Conservation (phyloP, 345 rosid species). For the Erucastrum elatum region DNA sequence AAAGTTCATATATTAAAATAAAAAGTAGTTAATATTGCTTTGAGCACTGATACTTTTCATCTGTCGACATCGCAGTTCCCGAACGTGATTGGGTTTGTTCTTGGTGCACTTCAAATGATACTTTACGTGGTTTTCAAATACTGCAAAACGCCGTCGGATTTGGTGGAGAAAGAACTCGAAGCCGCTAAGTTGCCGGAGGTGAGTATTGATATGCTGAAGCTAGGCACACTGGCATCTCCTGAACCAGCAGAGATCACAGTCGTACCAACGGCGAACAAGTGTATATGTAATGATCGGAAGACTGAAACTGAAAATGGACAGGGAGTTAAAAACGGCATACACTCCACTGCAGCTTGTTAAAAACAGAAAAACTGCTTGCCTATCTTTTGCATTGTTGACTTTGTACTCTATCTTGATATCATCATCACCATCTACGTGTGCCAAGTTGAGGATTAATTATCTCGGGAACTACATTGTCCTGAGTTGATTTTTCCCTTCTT, state of each 20-base stretch:
- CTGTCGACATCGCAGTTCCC: constrained; percentile 45
- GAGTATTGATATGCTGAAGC: constrained; percentile 36
- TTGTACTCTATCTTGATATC: constrained; percentile 17
- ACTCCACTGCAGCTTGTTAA: constrained; percentile 5
- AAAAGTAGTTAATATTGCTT: constrained; percentile 23
- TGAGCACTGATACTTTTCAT: constrained; percentile 22
- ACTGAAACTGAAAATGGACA: constrained; percentile 29
- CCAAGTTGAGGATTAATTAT: constrained; percentile 21
- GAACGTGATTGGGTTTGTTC: constrained; percentile 49
- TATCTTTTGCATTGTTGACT: constrained; percentile 31
- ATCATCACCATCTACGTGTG: constrained; percentile 36
- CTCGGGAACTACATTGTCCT: constrained; percentile 14
- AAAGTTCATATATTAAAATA: constrained; percentile 16
- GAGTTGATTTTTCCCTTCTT: constrained; percentile 28
- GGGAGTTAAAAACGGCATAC: constrained; percentile 29
- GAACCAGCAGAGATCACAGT: constrained; percentile 21
- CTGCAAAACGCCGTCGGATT: constrained; percentile 39
- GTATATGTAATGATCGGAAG: constrained; percentile 28
- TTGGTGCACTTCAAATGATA: constrained; percentile 59
- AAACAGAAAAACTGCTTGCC: constrained; percentile 12
- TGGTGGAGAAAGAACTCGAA: constrained; percentile 35
- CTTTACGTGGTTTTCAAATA: constrained; percentile 50
- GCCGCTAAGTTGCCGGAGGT: constrained; percentile 38
- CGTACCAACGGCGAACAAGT: constrained; percentile 16
- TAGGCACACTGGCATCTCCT: constrained; percentile 32